These are phyloP conservation scores for Tuber brumale DNA, from an alignment of 495 filamentous ascomycete genomes.

Conservation along the genomic window DNA sequence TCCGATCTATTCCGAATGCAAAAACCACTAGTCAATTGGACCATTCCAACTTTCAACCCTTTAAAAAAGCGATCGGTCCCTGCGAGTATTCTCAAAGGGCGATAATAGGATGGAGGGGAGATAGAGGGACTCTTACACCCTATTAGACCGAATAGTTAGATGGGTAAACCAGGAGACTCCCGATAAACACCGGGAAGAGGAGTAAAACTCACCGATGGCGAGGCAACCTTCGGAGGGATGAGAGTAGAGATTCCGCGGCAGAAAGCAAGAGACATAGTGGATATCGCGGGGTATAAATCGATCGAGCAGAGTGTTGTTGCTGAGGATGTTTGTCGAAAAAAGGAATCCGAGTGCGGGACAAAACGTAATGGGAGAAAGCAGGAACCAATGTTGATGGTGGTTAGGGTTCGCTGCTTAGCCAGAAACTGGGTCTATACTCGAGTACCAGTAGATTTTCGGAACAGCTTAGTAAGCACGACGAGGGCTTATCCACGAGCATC, in stretches of 20 bases:
- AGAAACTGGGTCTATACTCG: no score
- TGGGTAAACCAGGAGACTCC: slow-evolving; percentile 9
- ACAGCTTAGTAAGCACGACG: neutral
- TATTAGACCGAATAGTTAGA: slow-evolving; percentile 20
- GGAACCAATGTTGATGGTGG: slow-evolving; percentile 43
- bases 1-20: slow-evolving; percentile 52
- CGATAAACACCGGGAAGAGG: slow-evolving; percentile 16
- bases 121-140: slow-evolving; percentile 32
- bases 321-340: neutral
- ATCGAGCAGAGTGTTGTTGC: slow-evolving; percentile 20
- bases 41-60: neutral
- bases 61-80: neutral
- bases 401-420: neutral
- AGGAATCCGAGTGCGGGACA: slow-evolving; percentile 29
- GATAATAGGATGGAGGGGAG: neutral
- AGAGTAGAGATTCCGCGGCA: slow-evolving; percentile 91
- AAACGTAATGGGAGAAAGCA: slow-evolving; percentile 42
- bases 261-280: slow-evolving; percentile 83
- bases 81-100: neutral
- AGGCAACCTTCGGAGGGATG: slow-evolving; percentile 97
- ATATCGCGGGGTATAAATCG: slow-evolving; percentile 38
- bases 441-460: neutral
- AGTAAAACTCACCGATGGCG: slow-evolving; percentile 71
- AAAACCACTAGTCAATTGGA: slow-evolving; percentile 18
- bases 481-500: neutral